Evolutionary conservation across 306 rosid genomes (phyloP), one percentile per base, ranked within the genome.

Genomic region (Rosa persica): DNA sequence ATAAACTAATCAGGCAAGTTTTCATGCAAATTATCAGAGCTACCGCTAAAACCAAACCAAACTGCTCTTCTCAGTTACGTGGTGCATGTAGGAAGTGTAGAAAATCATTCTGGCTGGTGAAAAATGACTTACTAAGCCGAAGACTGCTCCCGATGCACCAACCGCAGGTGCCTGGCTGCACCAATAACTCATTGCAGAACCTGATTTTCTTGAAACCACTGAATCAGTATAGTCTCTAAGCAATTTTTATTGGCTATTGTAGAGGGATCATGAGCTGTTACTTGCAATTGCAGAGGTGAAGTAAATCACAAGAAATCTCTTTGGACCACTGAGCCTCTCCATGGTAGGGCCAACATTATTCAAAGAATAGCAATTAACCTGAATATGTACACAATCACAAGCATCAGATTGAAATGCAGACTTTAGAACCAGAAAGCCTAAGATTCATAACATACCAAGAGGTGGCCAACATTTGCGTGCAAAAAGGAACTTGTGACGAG

Each of bases 71-170:
- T 60, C 10, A 39, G 39, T 66, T 74, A 30, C n/a, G 74, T 47
- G 12, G 22, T 36, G 62, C 30, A 73, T 30, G 16, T 43, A 49
- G 36, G 51, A 80, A 42, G 13, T 44, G 36, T 38, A 64, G 40
- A 48, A 48, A 60, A 58, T 68, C 57, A 36, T 20, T 66, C 22
- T n/a, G 58, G 79, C 64, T 38, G 64, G 88, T 17, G 6, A 38
- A 74, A 57, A 73, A 55, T 74, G 52, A 55, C 94, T 87, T 85
- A 94, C 98, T 70, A 94, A 85, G 85, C 98, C 98, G 75, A 94
- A 94, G 76, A 92, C 87, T 60, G 97, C 98, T 73, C 97, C 97
- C 20, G 98, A 94, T 20, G 97, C 97, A 83, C 98, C 98, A 47
- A 92, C 92, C 65, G 97, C 82, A 73, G 97, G 96, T 73, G 82